Evolutionary conservation across 768 basidiomycete species (phyloP).

Genomic region (Hemileccinum rubropunctum): DNA sequence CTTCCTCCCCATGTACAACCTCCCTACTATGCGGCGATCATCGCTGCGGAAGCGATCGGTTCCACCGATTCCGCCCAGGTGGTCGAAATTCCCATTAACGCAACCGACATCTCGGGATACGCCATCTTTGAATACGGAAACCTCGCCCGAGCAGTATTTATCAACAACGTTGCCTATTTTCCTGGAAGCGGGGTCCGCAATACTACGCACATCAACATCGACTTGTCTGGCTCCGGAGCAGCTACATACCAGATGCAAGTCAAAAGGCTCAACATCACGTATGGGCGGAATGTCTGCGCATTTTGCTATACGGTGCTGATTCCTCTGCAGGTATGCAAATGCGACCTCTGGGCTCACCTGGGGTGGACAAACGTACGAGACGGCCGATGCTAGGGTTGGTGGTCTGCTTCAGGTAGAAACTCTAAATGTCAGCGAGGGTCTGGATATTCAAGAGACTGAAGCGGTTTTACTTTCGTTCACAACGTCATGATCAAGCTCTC

Average conservation of each 20-base stretch:
- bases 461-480: conserved; percentile 35
- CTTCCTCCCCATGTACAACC: conserved; percentile 61
- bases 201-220: conserved; percentile 42
- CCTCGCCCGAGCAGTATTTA: conserved; percentile 51
- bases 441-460: conserved; percentile 50
- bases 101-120: conserved; percentile 51
- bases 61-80: conserved; percentile 26
- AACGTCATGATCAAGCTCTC: no score
- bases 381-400: conserved; percentile 38
- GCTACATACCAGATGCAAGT: conserved; percentile 36
- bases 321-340: conserved; percentile 26
- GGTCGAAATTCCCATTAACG: conserved; percentile 48
- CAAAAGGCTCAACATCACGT: conserved; percentile 51
- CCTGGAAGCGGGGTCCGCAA: no score
- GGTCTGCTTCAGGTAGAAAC: conserved; percentile 35
- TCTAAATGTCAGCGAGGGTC: conserved; percentile 36
- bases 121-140: conserved; percentile 50
- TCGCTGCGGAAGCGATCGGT: conserved; percentile 58
- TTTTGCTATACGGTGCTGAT: not conserved
- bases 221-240: conserved; percentile 29
- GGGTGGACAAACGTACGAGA: conserved; percentile 61
- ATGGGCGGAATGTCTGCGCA: not conserved
- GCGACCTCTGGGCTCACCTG: conserved; percentile 40
- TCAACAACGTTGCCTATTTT: no score
- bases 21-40: conserved; percentile 60